phyloP scores from a whole-genome alignment of 345 rosid genomes.

The Eucalyptus sp. region DNA sequence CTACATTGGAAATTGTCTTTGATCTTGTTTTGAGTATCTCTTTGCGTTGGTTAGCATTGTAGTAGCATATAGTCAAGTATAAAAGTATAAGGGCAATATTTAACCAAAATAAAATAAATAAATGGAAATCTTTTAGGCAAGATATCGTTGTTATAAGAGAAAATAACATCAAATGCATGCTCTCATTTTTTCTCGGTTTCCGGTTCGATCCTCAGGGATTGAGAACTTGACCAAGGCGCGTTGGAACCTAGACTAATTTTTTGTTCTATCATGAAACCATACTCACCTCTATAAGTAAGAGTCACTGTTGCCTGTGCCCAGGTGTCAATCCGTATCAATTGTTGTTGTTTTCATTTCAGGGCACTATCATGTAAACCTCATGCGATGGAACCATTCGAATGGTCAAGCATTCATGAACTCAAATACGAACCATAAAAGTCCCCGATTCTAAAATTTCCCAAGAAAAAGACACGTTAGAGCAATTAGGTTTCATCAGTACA shows the following conservation, averaged over 20 bases:
- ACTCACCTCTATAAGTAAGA: background rate
- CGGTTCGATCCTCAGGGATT: fast-evolving
- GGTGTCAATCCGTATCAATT: background rate
- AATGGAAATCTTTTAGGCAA: background rate
- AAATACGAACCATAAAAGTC: background rate
- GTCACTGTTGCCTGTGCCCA: background rate
- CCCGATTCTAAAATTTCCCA: background rate
- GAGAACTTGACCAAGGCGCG: fast-evolving
- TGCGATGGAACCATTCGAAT: too few species aligned
- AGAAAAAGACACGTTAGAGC: background rate
- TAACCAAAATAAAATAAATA: background rate
- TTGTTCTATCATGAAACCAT: too few species aligned
- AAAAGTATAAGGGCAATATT: too few species aligned
- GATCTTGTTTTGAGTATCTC: too few species aligned
- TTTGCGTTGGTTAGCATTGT: too few species aligned
- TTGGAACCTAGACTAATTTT: background rate
- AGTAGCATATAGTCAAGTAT: too few species aligned
- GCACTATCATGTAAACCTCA: background rate
- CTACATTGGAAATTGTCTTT: too few species aligned
- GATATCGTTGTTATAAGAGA: background rate
- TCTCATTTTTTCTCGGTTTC: background rate
- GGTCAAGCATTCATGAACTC: background rate
- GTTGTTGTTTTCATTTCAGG: background rate
- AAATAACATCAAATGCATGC: background rate
- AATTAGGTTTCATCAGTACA: background rate